phyloP scores from a whole-genome alignment of 768 basidiomycete species.

The Pleurotus sapidus region DNA sequence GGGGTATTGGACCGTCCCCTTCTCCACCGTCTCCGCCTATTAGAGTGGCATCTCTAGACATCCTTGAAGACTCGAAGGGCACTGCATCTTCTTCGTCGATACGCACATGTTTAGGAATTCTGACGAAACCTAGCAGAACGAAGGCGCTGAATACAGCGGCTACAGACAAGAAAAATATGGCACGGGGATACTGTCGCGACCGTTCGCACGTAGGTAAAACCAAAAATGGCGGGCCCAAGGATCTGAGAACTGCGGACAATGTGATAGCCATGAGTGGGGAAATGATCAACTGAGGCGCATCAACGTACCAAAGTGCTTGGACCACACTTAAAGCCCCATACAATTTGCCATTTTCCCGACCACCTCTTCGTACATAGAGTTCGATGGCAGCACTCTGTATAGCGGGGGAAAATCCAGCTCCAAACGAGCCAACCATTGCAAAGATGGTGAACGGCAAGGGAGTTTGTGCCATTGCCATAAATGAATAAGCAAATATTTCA shows the following conservation, averaged over 20 bases:
- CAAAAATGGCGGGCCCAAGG: conserved; percentile 70
- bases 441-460: conserved; percentile 49
- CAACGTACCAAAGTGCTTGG: conserved; percentile 56
- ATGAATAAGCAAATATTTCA: conserved; percentile 48
- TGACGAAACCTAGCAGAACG: conserved; percentile 43
- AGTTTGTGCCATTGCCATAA: conserved; percentile 46
- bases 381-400: conserved; percentile 70
- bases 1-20: neutral
- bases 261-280: neutral
- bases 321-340: conserved; percentile 82
- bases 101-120: conserved; percentile 22
- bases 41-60: neutral
- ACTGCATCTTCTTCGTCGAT: neutral
- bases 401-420: conserved; percentile 63
- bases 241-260: conserved; percentile 51
- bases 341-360: conserved; percentile 65
- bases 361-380: conserved; percentile 51
- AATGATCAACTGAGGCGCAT: neutral
- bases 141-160: conserved; percentile 38
- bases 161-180: conserved; percentile 63
- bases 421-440: conserved; percentile 52
- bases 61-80: neutral
- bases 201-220: conserved; percentile 66
- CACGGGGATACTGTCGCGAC: conserved; percentile 66
- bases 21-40: neutral